Evolutionary conservation across 345 rosid genomes (phyloP), one percentile per base, ranked within the genome.

Genomic region (Nephelium lappaceum): DNA sequence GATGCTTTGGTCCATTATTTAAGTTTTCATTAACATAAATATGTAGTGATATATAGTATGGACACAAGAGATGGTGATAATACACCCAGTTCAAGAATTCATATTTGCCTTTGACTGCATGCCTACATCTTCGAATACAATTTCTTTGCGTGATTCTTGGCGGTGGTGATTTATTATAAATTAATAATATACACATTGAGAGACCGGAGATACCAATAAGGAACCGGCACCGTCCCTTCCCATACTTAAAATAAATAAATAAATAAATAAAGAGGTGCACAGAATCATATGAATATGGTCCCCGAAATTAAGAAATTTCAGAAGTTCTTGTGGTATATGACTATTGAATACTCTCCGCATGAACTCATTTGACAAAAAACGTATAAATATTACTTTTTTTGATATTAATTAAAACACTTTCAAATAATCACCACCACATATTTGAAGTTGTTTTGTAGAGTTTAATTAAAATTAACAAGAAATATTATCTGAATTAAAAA

Each of bases 1-100:
- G 78, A 71, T 77, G 79, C 79, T 55, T 62, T 47, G 53, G 53
- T 70, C 74, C 75, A 79, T 81, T 80, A 78, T 78, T 78, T 63
- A 66, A 53, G 67, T 36, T 66, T 69, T 71, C 41, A 62, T 71
- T 49, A 62, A 66, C 47, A 81, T 68, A 47, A 23, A 31, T 3
- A 18, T 73, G 8, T 25, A 11, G 42, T 62, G 69, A 10, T 61
- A n/a, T n/a, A n/a, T n/a, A 24, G 57, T 43, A 16, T 74, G 57
- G 57, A 74, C 60, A 25, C 18, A 63, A 27, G 8, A 31, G 42
- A 72, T 55, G 74, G 45, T 53, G 42, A 24, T 53, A 43, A 71
- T 53, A 71, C 63, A 11, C 68, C 27, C 39, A 73, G 68, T 73
- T 60, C 55, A 61, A 42, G 41, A 61, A 73, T 73, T 61, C 38